phyloP scores from a whole-genome alignment of 345 rosid genomes.

The Arabis hirsuta region DNA sequence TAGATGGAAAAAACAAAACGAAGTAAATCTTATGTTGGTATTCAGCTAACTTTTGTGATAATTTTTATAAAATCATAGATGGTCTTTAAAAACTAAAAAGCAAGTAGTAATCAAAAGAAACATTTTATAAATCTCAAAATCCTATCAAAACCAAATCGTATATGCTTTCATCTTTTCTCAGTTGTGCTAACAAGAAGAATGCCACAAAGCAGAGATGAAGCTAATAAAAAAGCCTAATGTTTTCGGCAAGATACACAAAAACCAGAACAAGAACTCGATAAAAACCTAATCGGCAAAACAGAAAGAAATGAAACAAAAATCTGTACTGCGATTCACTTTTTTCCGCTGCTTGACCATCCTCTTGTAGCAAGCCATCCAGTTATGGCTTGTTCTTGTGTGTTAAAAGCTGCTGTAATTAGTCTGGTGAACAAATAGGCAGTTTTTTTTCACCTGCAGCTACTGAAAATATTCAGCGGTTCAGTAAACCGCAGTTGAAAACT shows the following conservation, averaged over 20 bases:
- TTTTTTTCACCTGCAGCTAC: constrained; percentile 32
- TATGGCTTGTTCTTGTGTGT: constrained; percentile 8
- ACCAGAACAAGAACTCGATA: constrained; percentile 20
- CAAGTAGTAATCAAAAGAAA: background rate
- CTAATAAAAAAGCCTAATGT: constrained; percentile 23
- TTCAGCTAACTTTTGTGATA: too few relatives aligned
- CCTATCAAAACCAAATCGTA: constrained; percentile 2
- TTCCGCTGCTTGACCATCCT: constrained; percentile 22
- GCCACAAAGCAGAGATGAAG: constrained; percentile 24
- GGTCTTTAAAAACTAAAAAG: background rate
- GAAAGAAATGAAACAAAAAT: constrained; percentile 35
- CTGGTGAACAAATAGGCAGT: constrained; percentile 6
- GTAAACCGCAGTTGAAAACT: constrained; percentile 16
- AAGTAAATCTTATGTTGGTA: too few relatives aligned
- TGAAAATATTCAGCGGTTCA: background rate
- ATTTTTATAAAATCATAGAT: background rate
- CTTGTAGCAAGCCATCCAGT: constrained; percentile 27
- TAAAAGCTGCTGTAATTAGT: constrained; percentile 30
- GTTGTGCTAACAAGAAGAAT: constrained; percentile 20
- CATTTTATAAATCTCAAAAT: constrained; percentile 6
- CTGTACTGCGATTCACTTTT: constrained; percentile 38
- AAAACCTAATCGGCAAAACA: constrained; percentile 23
- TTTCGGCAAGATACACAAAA: background rate
- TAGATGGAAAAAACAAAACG: too few relatives aligned
- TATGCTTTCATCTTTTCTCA: background rate